Base-by-base conservation (phyloP, 805 yeast species). In the Tetrapisispora namnaoensis region DNA sequence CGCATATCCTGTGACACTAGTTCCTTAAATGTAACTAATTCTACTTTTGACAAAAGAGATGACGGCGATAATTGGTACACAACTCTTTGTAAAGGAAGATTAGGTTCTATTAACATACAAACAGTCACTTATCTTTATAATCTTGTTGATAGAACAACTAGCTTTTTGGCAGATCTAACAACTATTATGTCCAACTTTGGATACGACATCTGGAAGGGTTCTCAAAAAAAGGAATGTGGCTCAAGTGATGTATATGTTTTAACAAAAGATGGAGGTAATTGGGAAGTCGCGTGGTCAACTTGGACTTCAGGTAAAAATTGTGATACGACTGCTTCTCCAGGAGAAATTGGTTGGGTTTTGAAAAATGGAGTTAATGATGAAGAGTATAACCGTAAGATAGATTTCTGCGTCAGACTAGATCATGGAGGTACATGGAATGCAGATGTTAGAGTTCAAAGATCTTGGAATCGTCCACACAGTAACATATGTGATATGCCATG, bases 401-500 rank as follows among this genome's bases (percentile, higher is more conserved):
- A 48, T 11, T 14, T 44, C 22, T 49, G 52, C 41, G 36, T 46
- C 7, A 13, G 38, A 13, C 4, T 49, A 38, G 42, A 42, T 37
- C 49, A 43, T 44, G 21, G 47, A 9, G 47, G 43, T 17, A 27
- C 45, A 14, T 46, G 49, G 48, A 27, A 46, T 43, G 35, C 40
- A 14, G 48, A 46, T 39, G 40, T 42, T 1, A 24, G 48, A 4
- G 30, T 49, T 11, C 52, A 46, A 44, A 37, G 49, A 37, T 4
- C 9, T 9, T 39, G 45, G 44, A 11, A 46, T 24, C 11, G 17
- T 11, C 27, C 45, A 1, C 43, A n/a, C 36, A 3, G 17, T 5
- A 46, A 46, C 40, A 27, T 49, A 30, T 46, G 49, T 49, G 51
- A 44, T 16, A 20, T 42, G 44, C 44, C 44, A 7, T 42, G 44